Percentiles rank a stretch among this genome's conserved stretches.
Conservation (phyloP, 345 rosid genomes). For the Bruguiera parviflora region DNA sequence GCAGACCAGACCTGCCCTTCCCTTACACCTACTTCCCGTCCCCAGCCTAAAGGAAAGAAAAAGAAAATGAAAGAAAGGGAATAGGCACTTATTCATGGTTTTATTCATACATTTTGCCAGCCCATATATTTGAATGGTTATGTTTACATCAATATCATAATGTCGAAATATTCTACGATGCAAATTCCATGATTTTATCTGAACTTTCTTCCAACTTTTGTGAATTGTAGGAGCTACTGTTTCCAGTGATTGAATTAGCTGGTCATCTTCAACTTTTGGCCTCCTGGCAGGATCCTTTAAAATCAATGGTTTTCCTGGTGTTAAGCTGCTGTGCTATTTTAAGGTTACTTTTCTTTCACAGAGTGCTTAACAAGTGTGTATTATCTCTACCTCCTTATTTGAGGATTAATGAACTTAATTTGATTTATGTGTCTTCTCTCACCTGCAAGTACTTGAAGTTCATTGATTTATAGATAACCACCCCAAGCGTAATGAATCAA, state of each 20-base stretch:
- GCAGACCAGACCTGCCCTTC: neutral
- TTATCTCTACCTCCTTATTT: neutral
- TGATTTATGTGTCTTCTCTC: too few relatives aligned
- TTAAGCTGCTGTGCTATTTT: slow-evolving; percentile 39
- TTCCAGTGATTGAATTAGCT: slow-evolving; percentile 54
- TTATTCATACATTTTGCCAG: neutral
- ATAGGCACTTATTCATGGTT: neutral
- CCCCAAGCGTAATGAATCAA: slow-evolving; percentile 11
- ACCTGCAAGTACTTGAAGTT: too few relatives aligned
- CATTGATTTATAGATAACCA: neutral
- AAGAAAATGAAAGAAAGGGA: too few relatives aligned
- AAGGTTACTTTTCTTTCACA: slow-evolving; percentile 34
- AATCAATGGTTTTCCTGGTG: slow-evolving; percentile 54
- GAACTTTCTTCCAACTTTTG: neutral
- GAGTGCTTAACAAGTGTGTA: neutral
- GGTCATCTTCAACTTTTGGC: slow-evolving; percentile 46
- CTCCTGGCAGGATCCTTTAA: slow-evolving; percentile 70
- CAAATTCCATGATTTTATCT: neutral
- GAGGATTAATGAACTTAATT: too few relatives aligned
- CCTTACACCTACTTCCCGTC: neutral
- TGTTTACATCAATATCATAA: neutral
- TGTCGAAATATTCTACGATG: neutral
- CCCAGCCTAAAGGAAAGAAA: too few relatives aligned
- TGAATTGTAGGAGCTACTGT: slow-evolving; percentile 62
- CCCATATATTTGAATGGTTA: neutral